Base-by-base conservation (phyloP, 1,284 basidiomycete genomes). In the Irpex lacteus region DNA sequence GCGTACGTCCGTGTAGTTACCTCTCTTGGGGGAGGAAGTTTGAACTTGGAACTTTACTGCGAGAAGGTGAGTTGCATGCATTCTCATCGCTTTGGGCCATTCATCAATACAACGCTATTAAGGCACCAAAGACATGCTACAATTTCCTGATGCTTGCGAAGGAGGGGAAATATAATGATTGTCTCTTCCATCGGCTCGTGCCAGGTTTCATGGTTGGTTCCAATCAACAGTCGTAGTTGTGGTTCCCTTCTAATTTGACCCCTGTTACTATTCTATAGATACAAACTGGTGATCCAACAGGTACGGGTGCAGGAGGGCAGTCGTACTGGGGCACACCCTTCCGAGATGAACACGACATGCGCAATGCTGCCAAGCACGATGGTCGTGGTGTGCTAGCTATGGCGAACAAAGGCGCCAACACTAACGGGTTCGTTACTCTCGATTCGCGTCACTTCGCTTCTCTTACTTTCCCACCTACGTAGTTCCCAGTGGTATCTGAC, bases 121-220 rank as follows among this genome's bases (percentile, higher is more conserved):
- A 95, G 88, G 97, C 96, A 5, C 97, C 97, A 0, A 96, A 97
- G 78, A 98, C 97, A 0, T 97, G 96, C 72, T 99, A 98, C 77
- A 99, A 99, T 77, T 99, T 98, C 77, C 79, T 99, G 18, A 92
- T 92, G 88, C 84, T 98, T 4, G 95, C 96, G 0, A 87, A 88
- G 68, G 81, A 89, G 40, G 95, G 96, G 2, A 95, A 96, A 70
- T 99, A 98, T 74, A 90, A 98, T 70, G 81, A 94, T 70, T 90
- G 88, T 65, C 75, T 92, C 37, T 99, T 99, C 76, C 97, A 99
- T 74, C 88, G 97, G 40, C 81, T 98, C 58, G 95, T 99, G 11
- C 96, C 96, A 4, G 96, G 94, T 0, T 99, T 99, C 74, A 99
- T 99, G 98, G 92, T 93, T 67, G 58, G 81, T 74, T 18, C 11